A percentile compares a stretch with the other conserved stretches of the same genome.
These are phyloP conservation scores for Mucor mucedo DNA, from an alignment of 371 early-diverging fungal species.

Conservation along the genomic window DNA sequence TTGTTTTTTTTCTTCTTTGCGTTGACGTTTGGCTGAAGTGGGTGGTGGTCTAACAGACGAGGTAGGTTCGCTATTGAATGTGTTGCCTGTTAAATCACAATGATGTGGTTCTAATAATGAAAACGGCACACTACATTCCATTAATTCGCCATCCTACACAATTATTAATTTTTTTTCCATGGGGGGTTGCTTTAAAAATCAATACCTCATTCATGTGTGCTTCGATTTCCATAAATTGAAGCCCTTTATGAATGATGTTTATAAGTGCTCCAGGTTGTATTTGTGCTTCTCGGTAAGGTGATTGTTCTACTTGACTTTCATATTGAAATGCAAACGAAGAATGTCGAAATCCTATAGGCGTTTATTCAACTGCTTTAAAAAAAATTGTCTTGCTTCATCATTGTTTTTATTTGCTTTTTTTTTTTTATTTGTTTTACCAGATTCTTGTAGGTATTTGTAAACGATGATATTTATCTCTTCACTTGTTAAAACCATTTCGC, in stretches of 20 bases:
- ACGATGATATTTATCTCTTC: conserved; percentile 96
- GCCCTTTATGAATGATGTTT: conserved; percentile 88
- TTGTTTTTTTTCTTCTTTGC: conserved; percentile 56
- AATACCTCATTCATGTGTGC: conserved; percentile 77
- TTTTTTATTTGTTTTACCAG: conserved; percentile 60
- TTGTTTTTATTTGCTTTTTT: neutral
- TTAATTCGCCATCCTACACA: conserved; percentile 75
- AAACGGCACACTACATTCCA: conserved; percentile 78
- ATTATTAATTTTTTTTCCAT: neutral
- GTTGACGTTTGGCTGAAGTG: conserved; percentile 45
- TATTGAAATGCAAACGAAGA: conserved; percentile 89
- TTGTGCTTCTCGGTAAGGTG: conserved; percentile 64
- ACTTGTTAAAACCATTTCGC: conserved; percentile 75
- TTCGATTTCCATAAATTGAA: conserved; percentile 91
- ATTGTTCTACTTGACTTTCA: conserved; percentile 83
- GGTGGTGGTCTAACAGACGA: conserved; percentile 14
- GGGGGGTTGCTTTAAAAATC: neutral
- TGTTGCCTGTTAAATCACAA: conserved; percentile 55
- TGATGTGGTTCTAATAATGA: conserved; percentile 75
- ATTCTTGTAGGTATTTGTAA: conserved; percentile 91
- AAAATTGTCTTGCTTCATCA: neutral
- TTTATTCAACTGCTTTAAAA: neutral
- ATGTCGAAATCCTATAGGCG: conserved; percentile 84
- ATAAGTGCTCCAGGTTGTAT: conserved; percentile 90
- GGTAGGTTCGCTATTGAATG: conserved; percentile 25